These are phyloP conservation scores for Phlebiopsis flavidoalba DNA, from an alignment of 768 basidiomycete species.

Conservation along the genomic window DNA sequence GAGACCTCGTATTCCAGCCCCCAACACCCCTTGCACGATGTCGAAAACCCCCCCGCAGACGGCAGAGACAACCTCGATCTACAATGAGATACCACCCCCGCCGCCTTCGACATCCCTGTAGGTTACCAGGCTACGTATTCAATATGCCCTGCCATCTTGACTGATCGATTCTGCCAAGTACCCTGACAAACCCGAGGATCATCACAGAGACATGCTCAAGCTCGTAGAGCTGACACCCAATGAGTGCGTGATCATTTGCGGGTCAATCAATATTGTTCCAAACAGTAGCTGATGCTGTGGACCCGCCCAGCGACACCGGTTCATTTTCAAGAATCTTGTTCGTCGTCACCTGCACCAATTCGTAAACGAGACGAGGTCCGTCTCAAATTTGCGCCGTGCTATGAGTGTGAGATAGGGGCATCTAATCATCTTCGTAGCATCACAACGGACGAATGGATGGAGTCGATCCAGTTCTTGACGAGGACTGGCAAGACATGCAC, in stretches of 20 bases:
- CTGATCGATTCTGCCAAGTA: conserved; percentile 24
- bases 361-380: conserved; percentile 60
- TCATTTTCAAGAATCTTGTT: conserved; percentile 48
- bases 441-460: conserved; percentile 85
- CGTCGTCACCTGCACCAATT: conserved; percentile 70
- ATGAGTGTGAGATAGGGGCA: neutral
- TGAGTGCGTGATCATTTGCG: conserved; percentile 27
- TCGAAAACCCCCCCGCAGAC: neutral
- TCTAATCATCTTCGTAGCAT: conserved; percentile 31
- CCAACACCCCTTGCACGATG: neutral
- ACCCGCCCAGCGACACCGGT: conserved; percentile 33
- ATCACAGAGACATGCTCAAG: conserved; percentile 42
- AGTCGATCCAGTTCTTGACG: conserved; percentile 74
- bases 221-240: conserved; percentile 32
- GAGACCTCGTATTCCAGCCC: neutral
- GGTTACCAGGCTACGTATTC: conserved; percentile 10
- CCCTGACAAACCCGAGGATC: conserved; percentile 42
- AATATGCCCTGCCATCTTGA: neutral
- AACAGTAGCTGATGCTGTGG: conserved; percentile 5
- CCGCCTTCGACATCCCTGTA: conserved; percentile 37
- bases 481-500: conserved; percentile 68
- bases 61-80: neutral
- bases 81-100: conserved; percentile 36
- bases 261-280: neutral
- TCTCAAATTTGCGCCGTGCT: neutral